These are phyloP conservation scores for Russula vinacea DNA, from an alignment of 768 basidiomycete genomes.

Conservation along the genomic window DNA sequence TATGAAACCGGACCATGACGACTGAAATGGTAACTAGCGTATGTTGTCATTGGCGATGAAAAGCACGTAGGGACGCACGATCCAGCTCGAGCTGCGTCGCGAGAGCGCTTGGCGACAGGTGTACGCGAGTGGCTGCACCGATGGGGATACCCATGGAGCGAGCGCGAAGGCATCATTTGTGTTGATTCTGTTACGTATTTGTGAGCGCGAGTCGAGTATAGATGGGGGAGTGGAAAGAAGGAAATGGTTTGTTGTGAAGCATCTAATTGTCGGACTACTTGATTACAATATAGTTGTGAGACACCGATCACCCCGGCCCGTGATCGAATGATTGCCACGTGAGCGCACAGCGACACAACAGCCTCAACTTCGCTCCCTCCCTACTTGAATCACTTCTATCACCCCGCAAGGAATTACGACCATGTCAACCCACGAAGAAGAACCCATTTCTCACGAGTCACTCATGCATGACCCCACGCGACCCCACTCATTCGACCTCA, in stretches of 20 bases:
- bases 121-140: slow-evolving; percentile 89
- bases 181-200: slow-evolving; percentile 81
- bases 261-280: slow-evolving; percentile 18
- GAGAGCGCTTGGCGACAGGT: slow-evolving; percentile 77
- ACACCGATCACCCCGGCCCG: neutral
- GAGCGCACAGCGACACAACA: neutral
- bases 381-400: neutral
- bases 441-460: slow-evolving; percentile 23
- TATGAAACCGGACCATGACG: neutral
- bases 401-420: slow-evolving; percentile 18
- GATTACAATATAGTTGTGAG: neutral
- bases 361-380: neutral
- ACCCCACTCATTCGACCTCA: slow-evolving; percentile 57
- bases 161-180: slow-evolving; percentile 85
- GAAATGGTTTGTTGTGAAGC: slow-evolving; percentile 12
- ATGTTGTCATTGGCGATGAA: slow-evolving; percentile 90
- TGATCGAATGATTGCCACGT: slow-evolving; percentile 15
- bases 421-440: slow-evolving; percentile 37
- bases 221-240: slow-evolving; percentile 11
- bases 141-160: slow-evolving; percentile 96
- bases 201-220: slow-evolving; percentile 27
- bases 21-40: slow-evolving; percentile 48
- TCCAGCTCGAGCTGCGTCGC: slow-evolving; percentile 72
- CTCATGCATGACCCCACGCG: slow-evolving; percentile 34
- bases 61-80: slow-evolving; percentile 96